These are phyloP conservation scores for Lactifluus pinguis DNA, from an alignment of 768 basidiomycete species.

Conservation along the genomic window DNA sequence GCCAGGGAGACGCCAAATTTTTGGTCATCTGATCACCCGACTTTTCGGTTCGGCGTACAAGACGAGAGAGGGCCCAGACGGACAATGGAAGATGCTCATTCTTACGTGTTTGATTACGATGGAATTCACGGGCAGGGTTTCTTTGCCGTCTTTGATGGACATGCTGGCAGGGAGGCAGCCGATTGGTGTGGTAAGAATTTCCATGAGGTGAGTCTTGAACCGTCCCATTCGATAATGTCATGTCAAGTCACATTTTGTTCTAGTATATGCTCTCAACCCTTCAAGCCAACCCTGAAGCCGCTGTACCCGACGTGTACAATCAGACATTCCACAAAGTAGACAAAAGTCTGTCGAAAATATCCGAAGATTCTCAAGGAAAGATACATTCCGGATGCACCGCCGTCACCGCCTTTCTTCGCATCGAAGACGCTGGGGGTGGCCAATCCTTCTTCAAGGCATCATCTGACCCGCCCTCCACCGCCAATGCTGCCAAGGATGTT, in stretches of 20 bases:
- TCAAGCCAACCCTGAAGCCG: constrained; percentile 42
- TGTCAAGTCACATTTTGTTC: constrained; percentile 5
- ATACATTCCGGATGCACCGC: constrained; percentile 97
- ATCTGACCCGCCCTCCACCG: neutral
- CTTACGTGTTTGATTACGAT: constrained; percentile 91
- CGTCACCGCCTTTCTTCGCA: constrained; percentile 87
- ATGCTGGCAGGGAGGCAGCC: constrained; percentile 96
- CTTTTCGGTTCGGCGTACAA: constrained; percentile 44
- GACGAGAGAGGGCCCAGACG: constrained; percentile 87
- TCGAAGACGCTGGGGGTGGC: constrained; percentile 72
- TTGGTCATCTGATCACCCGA: constrained; percentile 55
- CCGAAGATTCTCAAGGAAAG: constrained; percentile 81
- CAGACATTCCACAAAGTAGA: constrained; percentile 94
- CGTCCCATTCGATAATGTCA: neutral
- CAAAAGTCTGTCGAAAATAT: constrained; percentile 67
- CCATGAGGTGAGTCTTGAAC: constrained; percentile 56
- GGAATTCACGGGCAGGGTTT: constrained; percentile 91
- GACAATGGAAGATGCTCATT: constrained; percentile 97
- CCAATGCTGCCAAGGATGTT: neutral
- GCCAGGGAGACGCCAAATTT: constrained; percentile 56
- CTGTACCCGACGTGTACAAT: constrained; percentile 85
- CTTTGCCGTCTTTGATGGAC: constrained; percentile 97
- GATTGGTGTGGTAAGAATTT: constrained; percentile 98
- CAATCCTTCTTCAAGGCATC: constrained; percentile 49
- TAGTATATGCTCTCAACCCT: constrained; percentile 65